phyloP scores from a whole-genome alignment of 768 basidiomycete genomes.

The Leccinum longicurvipes region DNA sequence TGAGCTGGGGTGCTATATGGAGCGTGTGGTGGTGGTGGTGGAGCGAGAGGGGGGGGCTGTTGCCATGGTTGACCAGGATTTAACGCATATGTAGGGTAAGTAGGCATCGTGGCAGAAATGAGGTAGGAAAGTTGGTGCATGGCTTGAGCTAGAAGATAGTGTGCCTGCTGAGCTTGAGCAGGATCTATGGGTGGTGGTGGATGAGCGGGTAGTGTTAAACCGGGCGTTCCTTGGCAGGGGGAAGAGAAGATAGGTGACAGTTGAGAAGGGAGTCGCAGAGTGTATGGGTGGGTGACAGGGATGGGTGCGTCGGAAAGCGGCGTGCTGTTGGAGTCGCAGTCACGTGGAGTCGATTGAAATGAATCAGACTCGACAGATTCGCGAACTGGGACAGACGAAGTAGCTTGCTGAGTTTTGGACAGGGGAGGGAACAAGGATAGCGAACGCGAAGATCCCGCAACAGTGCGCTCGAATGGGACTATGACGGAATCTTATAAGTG shows the following conservation, averaged over 20 bases:
- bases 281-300: slow-evolving; percentile 22
- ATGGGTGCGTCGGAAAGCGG: slow-evolving; percentile 13
- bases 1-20: slow-evolving; percentile 9
- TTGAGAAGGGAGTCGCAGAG: slow-evolving; percentile 19
- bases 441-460: slow-evolving; percentile 11
- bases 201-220: slow-evolving; percentile 26
- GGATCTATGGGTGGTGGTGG: slow-evolving; percentile 28
- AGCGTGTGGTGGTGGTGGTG: slow-evolving; percentile 1
- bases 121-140: slow-evolving; percentile 41
- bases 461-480: slow-evolving; percentile 9
- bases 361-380: slow-evolving; percentile 9
- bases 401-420: slow-evolving; percentile 10
- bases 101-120: slow-evolving; percentile 30
- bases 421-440: slow-evolving; percentile 2
- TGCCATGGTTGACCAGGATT: slow-evolving; percentile 25
- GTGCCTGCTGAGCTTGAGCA: slow-evolving; percentile 35
- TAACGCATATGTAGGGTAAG: slow-evolving; percentile 18
- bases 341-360: background rate
- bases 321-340: background rate
- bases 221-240: slow-evolving; percentile 13
- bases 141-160: slow-evolving; percentile 37
- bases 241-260: slow-evolving; percentile 14
- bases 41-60: background rate
- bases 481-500: slow-evolving; percentile 4
- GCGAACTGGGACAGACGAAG: slow-evolving; percentile 1